Evolutionary conservation across 2,329 filamentous ascomycete species (phyloP), one percentile per base, ranked within the genome.

Genomic region (Ascochyta fabae): DNA sequence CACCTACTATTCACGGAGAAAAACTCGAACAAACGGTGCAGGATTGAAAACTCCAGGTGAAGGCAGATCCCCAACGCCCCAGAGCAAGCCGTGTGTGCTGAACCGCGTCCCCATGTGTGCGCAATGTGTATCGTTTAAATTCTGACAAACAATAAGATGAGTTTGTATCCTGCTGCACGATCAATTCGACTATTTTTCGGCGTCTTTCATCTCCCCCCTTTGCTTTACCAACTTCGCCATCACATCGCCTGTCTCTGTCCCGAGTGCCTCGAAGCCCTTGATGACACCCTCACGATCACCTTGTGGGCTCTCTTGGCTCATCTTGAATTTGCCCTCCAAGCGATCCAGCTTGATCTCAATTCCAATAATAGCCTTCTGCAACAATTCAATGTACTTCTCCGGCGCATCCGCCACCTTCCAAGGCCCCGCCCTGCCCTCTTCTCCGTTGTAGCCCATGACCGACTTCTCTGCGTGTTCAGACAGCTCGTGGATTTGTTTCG

Each of bases 401-500:
- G 84, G 85, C 3, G 86, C 86, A 53, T 88, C 84, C 0, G 74
- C 65, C 0, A 89, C 82, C 36, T 77, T 74, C 88, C 87, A 89
- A 10, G 81, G 39, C 23, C n/a, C 44, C 9, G 24, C 26, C 13
- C 45, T 43, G 2, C 51, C 51, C 7, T 54, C 45, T 75, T 78
- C 8, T 76, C 80, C 58, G 34, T 58, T 53, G 67, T 84, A 84
- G 0, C 81, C 82, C 85, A 89, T 88, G 15, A 87, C 76, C 1
- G 67, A 60, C 0, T 65, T 77, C 70, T 90, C 87, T 0, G 76
- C 74, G 34, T 84, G 76, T 1, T 71, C 66, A 1, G 82, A 79
- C 10, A 89, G 71, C 52, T 85, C 85, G 1, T 75, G 60, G 3
- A 88, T 74, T 65, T 88, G 85, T 41, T 67, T 74, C 0, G 71